Conservation (phyloP, 345 rosid genomes). For the Anastatica hierochuntica region DNA sequence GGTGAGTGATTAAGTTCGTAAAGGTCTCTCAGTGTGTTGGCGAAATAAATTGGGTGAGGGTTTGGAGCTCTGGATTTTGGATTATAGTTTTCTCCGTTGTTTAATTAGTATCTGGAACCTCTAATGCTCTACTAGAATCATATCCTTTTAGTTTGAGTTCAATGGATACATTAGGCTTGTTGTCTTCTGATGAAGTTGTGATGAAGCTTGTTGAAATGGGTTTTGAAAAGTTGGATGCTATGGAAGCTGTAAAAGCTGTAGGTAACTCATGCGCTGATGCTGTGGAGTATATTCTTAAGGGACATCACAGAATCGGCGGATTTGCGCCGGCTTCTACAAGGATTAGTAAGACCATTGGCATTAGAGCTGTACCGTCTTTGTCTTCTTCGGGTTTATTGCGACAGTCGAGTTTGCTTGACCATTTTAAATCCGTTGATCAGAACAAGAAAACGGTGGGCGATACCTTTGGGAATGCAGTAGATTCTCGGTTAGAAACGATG, state of each 20-base stretch:
- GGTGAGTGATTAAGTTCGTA: too few species aligned
- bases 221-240: conserved; percentile 41
- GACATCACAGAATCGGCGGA: conserved; percentile 15
- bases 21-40: too few species aligned
- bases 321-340: conserved; percentile 22
- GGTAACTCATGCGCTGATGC: conserved; percentile 52
- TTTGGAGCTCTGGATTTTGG: too few species aligned
- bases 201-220: conserved; percentile 61
- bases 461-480: background rate
- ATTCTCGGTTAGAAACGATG: conserved; percentile 19
- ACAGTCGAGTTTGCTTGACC: conserved; percentile 57
- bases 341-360: conserved; percentile 22
- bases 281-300: conserved; percentile 43
- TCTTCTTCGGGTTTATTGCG: conserved; percentile 22
- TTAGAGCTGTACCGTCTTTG: conserved; percentile 22
- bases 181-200: conserved; percentile 28
- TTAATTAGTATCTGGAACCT: too few species aligned
- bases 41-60: too few species aligned
- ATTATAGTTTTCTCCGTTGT: too few species aligned
- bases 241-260: conserved; percentile 48
- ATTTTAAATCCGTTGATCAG: conserved; percentile 32
- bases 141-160: too few species aligned
- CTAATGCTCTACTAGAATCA: too few species aligned
- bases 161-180: conserved; percentile 27
- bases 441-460: conserved; percentile 25